Evolutionary conservation across 2,329 filamentous ascomycete genomes (phyloP), one percentile per base, ranked within the genome.

Genomic region (Tympanopsis confertula): DNA sequence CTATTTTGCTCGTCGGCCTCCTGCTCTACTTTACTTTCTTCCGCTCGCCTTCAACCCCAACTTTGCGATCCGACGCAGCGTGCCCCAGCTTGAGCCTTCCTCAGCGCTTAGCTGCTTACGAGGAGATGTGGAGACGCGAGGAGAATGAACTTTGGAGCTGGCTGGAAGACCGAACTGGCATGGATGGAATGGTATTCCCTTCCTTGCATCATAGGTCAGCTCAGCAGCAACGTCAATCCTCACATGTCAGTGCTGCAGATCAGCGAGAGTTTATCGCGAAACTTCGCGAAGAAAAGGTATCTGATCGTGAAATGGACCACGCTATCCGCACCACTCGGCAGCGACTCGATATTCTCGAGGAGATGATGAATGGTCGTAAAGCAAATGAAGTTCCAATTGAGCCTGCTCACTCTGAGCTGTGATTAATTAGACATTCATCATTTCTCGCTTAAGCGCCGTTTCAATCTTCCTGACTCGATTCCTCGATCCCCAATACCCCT

Each of bases 91-190:
- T 52, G 39, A 48, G 56, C 50, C 62, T 62, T 19, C 71, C 83
- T 0, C 78, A 88, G 39, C 74, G 87, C 4, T 62, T 87, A 13
- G 78, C 82, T 2, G 86, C 85, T 0, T 96, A 95, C 54, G 88
- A 96, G 47, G 85, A 94, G 59, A 82, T 96, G 52, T 98, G 89
- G 88, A 71, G 78, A 24, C 68, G 76, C 29, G 86, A 95, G 56
- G 88, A 95, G 54, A 86, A 75, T 45, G 86, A 91, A 49, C 63
- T 95, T 7, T 95, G 88, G 88, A 80, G 85, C 41, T 95, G 88
- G 88, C 64, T 95, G 4, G 88, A 95, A 56, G 85, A 94, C 49
- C 72, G 88, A 14, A 79, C 86, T 2, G 82, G 86, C 2, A 63
- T 91, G 53, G 81, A 86, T 39, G 65, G 63, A 41, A 59, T 71